Percentiles rank a stretch among this genome's conserved stretches.
These are phyloP conservation scores for Tulasnella sp. DNA, from an alignment of 768 basidiomycete species.

Conservation along the genomic window DNA sequence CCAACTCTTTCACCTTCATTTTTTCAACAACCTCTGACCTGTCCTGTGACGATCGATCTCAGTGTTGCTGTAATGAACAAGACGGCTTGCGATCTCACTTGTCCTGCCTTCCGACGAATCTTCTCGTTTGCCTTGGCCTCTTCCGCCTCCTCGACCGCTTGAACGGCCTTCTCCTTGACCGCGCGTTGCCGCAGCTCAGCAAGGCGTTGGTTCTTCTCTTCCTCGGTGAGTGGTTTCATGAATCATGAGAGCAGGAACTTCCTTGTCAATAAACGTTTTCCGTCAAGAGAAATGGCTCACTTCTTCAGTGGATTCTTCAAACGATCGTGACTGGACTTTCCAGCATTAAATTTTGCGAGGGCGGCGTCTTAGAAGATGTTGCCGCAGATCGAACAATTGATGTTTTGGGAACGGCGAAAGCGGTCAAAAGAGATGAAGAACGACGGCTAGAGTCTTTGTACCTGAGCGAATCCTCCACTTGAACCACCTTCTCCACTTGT, in stretches of 20 bases:
- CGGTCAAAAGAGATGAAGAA: background rate
- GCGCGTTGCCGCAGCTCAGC: conserved; percentile 76
- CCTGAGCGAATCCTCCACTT: conserved; percentile 16
- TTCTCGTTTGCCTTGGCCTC: conserved; percentile 71
- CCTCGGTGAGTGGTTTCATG: conserved; percentile 92
- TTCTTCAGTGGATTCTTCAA: conserved; percentile 94
- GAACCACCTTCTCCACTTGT: conserved; percentile 62
- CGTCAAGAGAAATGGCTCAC: conserved; percentile 40
- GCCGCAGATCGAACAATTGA: conserved; percentile 78
- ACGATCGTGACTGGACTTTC: conserved; percentile 95
- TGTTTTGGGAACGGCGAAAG: conserved; percentile 50
- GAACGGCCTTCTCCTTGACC: conserved; percentile 69
- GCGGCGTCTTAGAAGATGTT: conserved; percentile 85
- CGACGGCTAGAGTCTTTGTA: background rate
- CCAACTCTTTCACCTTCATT: conserved; percentile 67
- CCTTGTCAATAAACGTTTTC: background rate
- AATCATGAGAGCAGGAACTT: background rate
- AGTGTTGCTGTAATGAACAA: background rate
- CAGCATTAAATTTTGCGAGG: conserved; percentile 87
- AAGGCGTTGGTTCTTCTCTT: conserved; percentile 81
- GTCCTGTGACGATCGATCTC: conserved; percentile 49
- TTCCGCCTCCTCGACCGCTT: conserved; percentile 67
- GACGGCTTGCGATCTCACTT: conserved; percentile 44
- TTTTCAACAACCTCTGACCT: conserved; percentile 69
- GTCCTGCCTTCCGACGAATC: conserved; percentile 80